Base-by-base conservation (phyloP, 257 asterid genomes). In the Solanum corneliomulleri region DNA sequence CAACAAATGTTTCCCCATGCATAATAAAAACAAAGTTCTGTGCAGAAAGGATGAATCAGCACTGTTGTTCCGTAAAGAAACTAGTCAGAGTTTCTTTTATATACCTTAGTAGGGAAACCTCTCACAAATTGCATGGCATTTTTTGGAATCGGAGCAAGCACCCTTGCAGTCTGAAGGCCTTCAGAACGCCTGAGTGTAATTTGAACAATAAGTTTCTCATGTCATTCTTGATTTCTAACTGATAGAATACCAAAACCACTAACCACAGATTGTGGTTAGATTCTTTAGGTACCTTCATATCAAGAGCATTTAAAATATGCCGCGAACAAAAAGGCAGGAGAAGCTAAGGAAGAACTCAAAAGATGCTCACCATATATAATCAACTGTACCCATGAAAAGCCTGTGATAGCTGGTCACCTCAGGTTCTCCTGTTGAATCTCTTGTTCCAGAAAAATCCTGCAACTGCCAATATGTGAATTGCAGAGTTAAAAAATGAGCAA, bases 31-130 rank as follows among this genome's bases (percentile, higher is more conserved):
- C 64, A 78, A 10, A 78, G 64, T 78, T 27, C 66, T 45, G 66
- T 25, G 9, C 62, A 78, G 84, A 64, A 78, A 80, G 29, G 85
- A 80, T 16, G 68, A 45, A 80, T 49, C 84, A 29, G 27, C 23
- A 29, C 85, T 47, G 85, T 45, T 78, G 25, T 29, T 47, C 68
- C 23, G 16, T 49, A 52, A 80, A 27, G 69, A 49, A 86, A 44
- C n/a, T 82, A 64, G 15, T 52, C 23, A 81, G 68, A 66, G 29
- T 52, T 37, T 42, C 69, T 49, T 80, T 84, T 41, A 66, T 72
- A 66, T 92, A 97, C 99, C 99, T 93, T 95, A 56, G 99, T 97
- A 80, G 99, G 99, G 90, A 93, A 97, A 84, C 99, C 99, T 66
- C 85, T 93, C 75, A 96, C 93, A 89, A 93, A 95, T 89, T 91